Conservation (phyloP, 176 grass and related monocot species). For the Puya raimondii region DNA sequence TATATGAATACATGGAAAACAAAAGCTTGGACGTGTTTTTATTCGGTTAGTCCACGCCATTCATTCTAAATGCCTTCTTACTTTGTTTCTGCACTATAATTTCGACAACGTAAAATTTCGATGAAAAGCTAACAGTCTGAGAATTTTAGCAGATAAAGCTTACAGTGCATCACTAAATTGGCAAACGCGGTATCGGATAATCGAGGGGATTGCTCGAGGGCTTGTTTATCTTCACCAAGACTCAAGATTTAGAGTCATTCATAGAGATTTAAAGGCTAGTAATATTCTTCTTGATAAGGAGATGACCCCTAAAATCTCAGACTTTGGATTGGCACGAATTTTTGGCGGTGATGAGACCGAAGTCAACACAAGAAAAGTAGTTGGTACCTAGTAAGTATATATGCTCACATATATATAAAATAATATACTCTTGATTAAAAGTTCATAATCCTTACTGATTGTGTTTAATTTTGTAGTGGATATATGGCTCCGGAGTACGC, state of each 20-base stretch:
- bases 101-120: neutral
- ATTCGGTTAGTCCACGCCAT: slow-evolving; percentile 31
- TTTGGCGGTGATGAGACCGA: slow-evolving; percentile 62
- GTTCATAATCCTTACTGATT: neutral
- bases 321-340: slow-evolving; percentile 76
- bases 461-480: slow-evolving; percentile 25
- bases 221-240: slow-evolving; percentile 77
- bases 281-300: slow-evolving; percentile 69
- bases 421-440: neutral
- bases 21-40: slow-evolving; percentile 63
- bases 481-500: slow-evolving; percentile 68
- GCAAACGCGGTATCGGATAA: slow-evolving; percentile 55
- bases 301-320: slow-evolving; percentile 71
- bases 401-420: too few relatives aligned
- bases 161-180: slow-evolving; percentile 41
- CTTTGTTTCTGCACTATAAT: neutral
- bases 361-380: slow-evolving; percentile 56
- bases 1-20: slow-evolving; percentile 69
- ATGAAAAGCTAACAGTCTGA: neutral
- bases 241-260: slow-evolving; percentile 72
- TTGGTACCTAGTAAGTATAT: slow-evolving; percentile 78
- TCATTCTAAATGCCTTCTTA: neutral
- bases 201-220: slow-evolving; percentile 59
- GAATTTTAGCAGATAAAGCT: slow-evolving; percentile 35
- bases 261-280: slow-evolving; percentile 68